These are phyloP conservation scores for Paxillus rubicundulus DNA, from an alignment of 768 basidiomycete genomes.

Conservation along the genomic window DNA sequence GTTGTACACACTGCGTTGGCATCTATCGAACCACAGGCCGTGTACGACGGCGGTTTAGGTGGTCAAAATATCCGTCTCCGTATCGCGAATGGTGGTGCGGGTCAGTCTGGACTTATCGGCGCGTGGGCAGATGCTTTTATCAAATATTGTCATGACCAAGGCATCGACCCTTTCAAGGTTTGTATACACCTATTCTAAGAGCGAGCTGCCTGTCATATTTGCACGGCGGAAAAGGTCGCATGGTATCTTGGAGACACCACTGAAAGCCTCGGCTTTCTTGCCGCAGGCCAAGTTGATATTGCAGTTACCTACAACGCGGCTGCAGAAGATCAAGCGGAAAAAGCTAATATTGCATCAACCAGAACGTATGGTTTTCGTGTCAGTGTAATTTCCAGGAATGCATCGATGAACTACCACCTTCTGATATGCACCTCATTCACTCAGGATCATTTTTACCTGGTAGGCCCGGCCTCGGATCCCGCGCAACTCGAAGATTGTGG, in stretches of 20 bases:
- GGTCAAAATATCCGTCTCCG: constrained; percentile 34
- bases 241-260: constrained; percentile 56
- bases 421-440: neutral
- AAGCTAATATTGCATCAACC: constrained; percentile 27
- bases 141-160: constrained; percentile 8
- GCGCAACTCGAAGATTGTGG: no score
- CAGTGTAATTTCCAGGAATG: constrained; percentile 10
- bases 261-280: constrained; percentile 39
- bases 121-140: constrained; percentile 47
- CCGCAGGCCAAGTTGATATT: constrained; percentile 41
- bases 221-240: constrained; percentile 35
- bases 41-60: no score
- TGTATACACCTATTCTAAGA: constrained; percentile 33
- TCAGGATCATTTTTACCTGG: constrained; percentile 46
- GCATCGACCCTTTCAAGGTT: constrained; percentile 28
- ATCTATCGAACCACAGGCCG: constrained; percentile 10
- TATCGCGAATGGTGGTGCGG: constrained; percentile 45
- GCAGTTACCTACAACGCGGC: constrained; percentile 49
- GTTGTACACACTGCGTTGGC: neutral
- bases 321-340: constrained; percentile 39
- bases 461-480: no score
- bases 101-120: constrained; percentile 44
- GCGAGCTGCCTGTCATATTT: neutral
- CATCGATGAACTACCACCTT: neutral
- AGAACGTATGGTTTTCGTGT: constrained; percentile 43